Percentiles rank a stretch among this genome's conserved stretches.
Conservation (phyloP, 768 basidiomycete species). For the Cystobasidiopsis lactophilus region DNA sequence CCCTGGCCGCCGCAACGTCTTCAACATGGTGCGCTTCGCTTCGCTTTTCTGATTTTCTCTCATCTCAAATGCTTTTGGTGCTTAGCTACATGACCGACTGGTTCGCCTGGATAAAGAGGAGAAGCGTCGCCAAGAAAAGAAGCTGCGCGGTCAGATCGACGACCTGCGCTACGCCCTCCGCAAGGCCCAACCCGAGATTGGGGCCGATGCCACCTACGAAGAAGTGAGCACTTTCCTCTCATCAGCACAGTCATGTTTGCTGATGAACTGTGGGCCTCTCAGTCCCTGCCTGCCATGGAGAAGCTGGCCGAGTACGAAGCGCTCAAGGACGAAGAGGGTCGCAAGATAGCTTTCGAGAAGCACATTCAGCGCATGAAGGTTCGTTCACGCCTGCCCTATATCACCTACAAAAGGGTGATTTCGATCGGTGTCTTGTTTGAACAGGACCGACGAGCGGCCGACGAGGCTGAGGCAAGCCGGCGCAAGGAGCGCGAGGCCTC, state of each 20-base stretch:
- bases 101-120: constrained; percentile 63
- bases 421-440: no score
- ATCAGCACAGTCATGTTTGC: not conserved
- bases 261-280: no score
- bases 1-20: constrained; percentile 39
- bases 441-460: not conserved
- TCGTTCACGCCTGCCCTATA: not conserved
- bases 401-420: not conserved
- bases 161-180: constrained; percentile 88
- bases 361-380: constrained; percentile 81
- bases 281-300: constrained; percentile 57
- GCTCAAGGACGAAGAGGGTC: constrained; percentile 59
- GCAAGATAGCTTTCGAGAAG: constrained; percentile 62
- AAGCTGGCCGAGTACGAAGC: constrained; percentile 68
- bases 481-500: not conserved
- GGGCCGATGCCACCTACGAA: constrained; percentile 53
- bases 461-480: not conserved
- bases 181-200: constrained; percentile 62
- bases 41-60: constrained; percentile 7
- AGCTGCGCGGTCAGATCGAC: constrained; percentile 69
- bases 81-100: constrained; percentile 48
- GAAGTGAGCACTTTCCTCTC: constrained; percentile 32
- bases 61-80: constrained; percentile 1
- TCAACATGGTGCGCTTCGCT: constrained; percentile 32
- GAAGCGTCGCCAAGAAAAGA: constrained; percentile 52